Evolutionary conservation across 345 rosid genomes (phyloP), one percentile per base, ranked within the genome.

Genomic region (Citrus australasica): DNA sequence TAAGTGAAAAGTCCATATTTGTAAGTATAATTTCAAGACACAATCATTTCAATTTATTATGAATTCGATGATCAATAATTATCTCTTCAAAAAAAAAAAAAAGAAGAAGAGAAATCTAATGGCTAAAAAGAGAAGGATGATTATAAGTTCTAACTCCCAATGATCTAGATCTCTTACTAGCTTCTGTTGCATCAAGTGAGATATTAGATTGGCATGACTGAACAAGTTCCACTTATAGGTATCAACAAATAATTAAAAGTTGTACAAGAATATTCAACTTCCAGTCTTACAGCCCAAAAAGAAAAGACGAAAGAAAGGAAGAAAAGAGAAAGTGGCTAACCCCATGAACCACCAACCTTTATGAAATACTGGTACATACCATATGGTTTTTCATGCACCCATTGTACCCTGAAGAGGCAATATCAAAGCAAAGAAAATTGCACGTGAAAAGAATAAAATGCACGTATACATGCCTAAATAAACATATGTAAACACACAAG

Each of bases 341-440:
- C 30, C 73, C 9, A 2, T 13, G 22, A 48, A 56, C 9, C 53
- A 58, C 84, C 75, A 84, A 92, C 98, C 97, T 92, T 92, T 82
- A 94, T 81, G 64, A 94, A 90, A 69, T 88, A 90, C 80, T 87
- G 94, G 85, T 88, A 88, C 90, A 90, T 88, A 60, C 87, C 90
- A 82, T 73, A 82, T 46, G 88, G 84, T 24, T 84, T 67, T 74
- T 84, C 86, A 67, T 88, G 90, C 14, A 63, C 62, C 90, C 97
- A 92, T 16, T 89, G 88, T 67, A 89, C 97, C 71, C 95, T 93
- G 88, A 73, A 77, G 76, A 68, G 40, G 72, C 73, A 75, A 78
- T 28, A 80, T 30, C 67, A 75, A 81, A 65, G 10, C 14, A 62
- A 67, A 75, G 63, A 68, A 30, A 72, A 30, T 7, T 33, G 16